phyloP scores from a whole-genome alignment of 2,329 filamentous ascomycete species.

The Didymella pomorum region DNA sequence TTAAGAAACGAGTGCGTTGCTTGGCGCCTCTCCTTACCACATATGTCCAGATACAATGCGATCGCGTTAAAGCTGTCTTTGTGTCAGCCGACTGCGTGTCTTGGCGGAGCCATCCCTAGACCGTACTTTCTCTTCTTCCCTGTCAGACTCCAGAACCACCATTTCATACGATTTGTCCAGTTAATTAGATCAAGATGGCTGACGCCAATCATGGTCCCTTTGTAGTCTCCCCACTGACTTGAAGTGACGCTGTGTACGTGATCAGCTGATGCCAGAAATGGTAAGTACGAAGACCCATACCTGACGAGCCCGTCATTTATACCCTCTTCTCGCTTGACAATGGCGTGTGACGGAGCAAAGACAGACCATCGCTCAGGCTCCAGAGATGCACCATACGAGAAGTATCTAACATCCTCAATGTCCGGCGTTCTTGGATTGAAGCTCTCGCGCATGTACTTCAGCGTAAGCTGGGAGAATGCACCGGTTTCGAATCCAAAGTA shows the following conservation, averaged over 20 bases:
- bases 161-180: conserved; percentile 69
- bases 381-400: conserved; percentile 68
- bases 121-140: conserved; percentile 62
- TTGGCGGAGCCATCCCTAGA: too few relatives aligned
- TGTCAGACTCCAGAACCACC: conserved; percentile 64
- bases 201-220: conserved; percentile 69
- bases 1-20: not conserved
- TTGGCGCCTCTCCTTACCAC: conserved; percentile 55
- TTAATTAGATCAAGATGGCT: conserved; percentile 72
- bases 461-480: conserved; percentile 68
- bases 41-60: conserved; percentile 70
- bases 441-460: conserved; percentile 63
- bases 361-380: conserved; percentile 64
- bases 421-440: conserved; percentile 69
- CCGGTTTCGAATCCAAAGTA: conserved; percentile 65
- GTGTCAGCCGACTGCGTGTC: conserved; percentile 19
- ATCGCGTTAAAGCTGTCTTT: conserved; percentile 69
- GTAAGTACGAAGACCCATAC: conserved; percentile 22
- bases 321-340: conserved; percentile 64
- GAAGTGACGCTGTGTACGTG: conserved; percentile 58
- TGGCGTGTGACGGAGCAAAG: conserved; percentile 64
- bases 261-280: not conserved
- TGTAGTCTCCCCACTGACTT: conserved; percentile 68
- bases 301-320: conserved; percentile 71
- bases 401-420: conserved; percentile 64